A percentile compares a stretch with the other conserved stretches of the same genome.
phyloP scores from a whole-genome alignment of 805 yeast genomes.

The Myxozyma melibiosi region DNA sequence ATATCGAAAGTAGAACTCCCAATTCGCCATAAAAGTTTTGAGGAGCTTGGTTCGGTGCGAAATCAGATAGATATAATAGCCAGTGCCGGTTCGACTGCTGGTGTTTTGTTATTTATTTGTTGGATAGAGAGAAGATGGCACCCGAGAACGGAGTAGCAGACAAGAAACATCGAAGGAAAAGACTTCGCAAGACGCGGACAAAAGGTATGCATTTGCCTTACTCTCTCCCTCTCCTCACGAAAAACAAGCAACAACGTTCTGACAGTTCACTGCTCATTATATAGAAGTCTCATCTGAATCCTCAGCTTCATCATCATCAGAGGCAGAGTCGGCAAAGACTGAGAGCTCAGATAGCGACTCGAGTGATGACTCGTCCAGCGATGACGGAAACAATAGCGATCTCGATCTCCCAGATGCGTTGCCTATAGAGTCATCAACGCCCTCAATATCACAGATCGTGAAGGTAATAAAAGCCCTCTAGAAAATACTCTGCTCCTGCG shows the following conservation, averaged over 20 bases:
- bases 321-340: background rate
- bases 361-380: slow-evolving; percentile 6
- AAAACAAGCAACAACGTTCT: background rate
- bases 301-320: slow-evolving; percentile 19
- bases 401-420: slow-evolving; percentile 12
- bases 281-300: background rate
- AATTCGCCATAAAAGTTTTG: too few species aligned
- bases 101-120: too few species aligned
- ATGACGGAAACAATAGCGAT: background rate
- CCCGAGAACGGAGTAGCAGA: background rate
- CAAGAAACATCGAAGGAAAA: slow-evolving; percentile 21
- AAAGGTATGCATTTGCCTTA: slow-evolving; percentile 12
- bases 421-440: background rate
- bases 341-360: slow-evolving; percentile 1
- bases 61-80: too few species aligned
- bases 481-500: too few species aligned
- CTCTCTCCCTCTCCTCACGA: background rate
- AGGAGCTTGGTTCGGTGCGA: too few species aligned
- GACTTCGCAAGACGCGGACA: slow-evolving; percentile 31
- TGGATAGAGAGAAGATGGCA: too few species aligned
- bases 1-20: too few species aligned
- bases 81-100: too few species aligned
- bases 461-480: too few species aligned
- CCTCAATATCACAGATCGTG: background rate
- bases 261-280: background rate